Evolutionary conservation across 768 basidiomycete genomes (phyloP).

Genomic region (Tylopilus rubrobrunneus): DNA sequence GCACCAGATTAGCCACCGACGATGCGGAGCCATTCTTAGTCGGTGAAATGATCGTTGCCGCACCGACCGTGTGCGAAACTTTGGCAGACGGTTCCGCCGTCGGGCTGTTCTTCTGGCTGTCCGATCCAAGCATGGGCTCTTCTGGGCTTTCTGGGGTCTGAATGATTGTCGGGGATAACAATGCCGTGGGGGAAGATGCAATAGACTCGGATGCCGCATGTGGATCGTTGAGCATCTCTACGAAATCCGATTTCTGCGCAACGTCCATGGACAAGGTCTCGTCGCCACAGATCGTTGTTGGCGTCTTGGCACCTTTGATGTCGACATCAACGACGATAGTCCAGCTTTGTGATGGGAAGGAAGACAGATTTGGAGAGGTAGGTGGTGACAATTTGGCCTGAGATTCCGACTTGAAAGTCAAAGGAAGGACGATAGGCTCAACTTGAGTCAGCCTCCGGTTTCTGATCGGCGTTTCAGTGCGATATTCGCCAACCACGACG

Average conservation of each 20-base stretch:
- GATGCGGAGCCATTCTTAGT: neutral
- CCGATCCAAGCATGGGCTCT: neutral
- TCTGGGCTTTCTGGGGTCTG: neutral
- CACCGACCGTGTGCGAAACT: neutral
- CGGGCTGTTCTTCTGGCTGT: neutral
- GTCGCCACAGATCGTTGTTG: neutral
- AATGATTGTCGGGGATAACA: neutral
- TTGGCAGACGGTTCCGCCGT: neutral
- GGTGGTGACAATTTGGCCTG: neutral
- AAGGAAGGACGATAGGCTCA: too few species aligned
- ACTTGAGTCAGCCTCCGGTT: neutral
- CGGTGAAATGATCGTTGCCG: neutral
- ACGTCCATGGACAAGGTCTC: too few species aligned
- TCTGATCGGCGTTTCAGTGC: neutral
- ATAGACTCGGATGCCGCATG: too few species aligned
- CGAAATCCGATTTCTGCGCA: neutral
- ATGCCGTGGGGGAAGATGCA: neutral
- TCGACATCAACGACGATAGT: neutral
- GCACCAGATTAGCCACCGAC: neutral
- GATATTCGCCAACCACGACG: neutral
- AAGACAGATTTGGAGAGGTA: neutral
- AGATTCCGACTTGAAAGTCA: too few species aligned
- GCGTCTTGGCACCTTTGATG: neutral
- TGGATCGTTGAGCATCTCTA: neutral
- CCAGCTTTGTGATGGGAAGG: constrained; percentile 8